Evolutionary conservation across 176 grass and related monocot genomes (phyloP), one percentile per base, ranked within the genome.

Genomic region (Lolium multiflorum): DNA sequence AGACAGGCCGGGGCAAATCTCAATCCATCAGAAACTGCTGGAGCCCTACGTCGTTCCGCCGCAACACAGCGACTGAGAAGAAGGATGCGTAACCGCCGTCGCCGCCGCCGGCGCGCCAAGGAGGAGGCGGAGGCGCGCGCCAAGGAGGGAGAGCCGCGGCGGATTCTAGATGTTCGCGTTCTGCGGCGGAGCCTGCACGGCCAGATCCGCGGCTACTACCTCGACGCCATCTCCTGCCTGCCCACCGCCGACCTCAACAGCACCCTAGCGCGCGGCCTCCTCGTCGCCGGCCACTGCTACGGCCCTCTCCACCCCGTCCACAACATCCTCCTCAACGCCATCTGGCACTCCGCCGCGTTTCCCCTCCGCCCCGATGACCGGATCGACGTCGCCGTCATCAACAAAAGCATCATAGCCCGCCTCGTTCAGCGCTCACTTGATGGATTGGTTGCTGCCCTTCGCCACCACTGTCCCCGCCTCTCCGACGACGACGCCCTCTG

Each of bases 291-390:
- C 10, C 50, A 56, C 50, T 77, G 50, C 74, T 77, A 77, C 74
- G 74, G 74, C 26, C 74, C 74, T 77, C 74, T 56, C 9, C 50
- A 77, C 26, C 74, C 74, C 4, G 16, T 77, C 74, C 4, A 77
- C 50, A 77, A 77, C 50, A 56, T 77, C 74, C 9, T 77, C 50
- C 7, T 77, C 74, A 77, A 56, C 50, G 18, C 50, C 1, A 16
- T 77, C 74, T 77, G 74, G 50, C 37, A 77, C 50, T 28, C 25
- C 9, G 73, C 73, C 24, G 73, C 73, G 16, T 76, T 55, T 11
- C 73, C 73, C 73, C 1, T 76, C 0, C 15, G 15, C 48, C 15
- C 43, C 73, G 3, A 0, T 0, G 73, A 76, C 73, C 73, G 48
- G 73, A 76, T 76, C 4, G 49, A 76, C 3, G 24, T 17, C 4